These are phyloP conservation scores for Pseudonectria foliicola DNA, from an alignment of 2,329 filamentous ascomycete genomes.

Conservation along the genomic window DNA sequence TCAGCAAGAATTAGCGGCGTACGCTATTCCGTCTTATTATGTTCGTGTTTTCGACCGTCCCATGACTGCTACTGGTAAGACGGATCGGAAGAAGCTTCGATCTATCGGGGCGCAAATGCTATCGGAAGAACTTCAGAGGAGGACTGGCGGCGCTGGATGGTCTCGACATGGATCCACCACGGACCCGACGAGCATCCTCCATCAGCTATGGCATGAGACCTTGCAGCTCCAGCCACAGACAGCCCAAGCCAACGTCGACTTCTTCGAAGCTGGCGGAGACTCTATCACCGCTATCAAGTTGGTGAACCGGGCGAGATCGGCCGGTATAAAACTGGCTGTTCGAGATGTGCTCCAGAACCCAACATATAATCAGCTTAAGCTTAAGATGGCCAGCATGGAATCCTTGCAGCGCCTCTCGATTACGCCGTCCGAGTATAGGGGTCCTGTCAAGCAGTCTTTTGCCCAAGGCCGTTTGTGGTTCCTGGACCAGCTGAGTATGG, in stretches of 20 bases:
- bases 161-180: too few relatives aligned
- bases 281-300: constrained; percentile 15
- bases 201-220: too few relatives aligned
- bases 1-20: too few relatives aligned
- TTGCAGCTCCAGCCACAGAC: too few relatives aligned
- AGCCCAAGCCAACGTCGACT: constrained; percentile 4
- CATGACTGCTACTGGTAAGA: too few relatives aligned
- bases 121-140: too few relatives aligned
- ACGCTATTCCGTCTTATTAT: too few relatives aligned
- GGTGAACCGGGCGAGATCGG: constrained; percentile 1
- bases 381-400: neutral
- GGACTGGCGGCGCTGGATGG: too few relatives aligned
- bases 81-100: too few relatives aligned
- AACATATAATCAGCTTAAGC: neutral
- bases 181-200: too few relatives aligned
- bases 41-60: too few relatives aligned
- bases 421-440: neutral
- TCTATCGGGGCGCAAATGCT: too few relatives aligned
- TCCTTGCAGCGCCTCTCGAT: neutral
- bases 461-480: constrained; percentile 8
- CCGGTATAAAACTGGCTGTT: neutral
- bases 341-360: neutral
- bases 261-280: constrained; percentile 18
- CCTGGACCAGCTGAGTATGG: constrained; percentile 5
- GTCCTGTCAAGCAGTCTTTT: constrained; percentile 5